phyloP scores from a whole-genome alignment of 306 rosid species.

The Dalbergia cochinchinensis region DNA sequence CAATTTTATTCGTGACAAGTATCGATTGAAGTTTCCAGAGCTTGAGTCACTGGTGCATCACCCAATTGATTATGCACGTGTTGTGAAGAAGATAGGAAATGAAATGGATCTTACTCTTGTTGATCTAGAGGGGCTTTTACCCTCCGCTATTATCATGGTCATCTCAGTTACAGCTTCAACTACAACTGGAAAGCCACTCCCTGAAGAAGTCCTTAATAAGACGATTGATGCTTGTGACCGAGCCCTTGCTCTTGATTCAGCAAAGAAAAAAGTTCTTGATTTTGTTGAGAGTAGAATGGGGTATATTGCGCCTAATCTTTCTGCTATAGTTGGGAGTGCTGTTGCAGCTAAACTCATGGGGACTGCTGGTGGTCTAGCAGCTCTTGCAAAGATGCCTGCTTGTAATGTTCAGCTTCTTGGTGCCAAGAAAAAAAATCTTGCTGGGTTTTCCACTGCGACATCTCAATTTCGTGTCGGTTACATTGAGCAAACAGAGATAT shows the following conservation, averaged over 20 bases:
- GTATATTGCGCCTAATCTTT: conserved; percentile 92
- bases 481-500: conserved; percentile 88
- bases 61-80: conserved; percentile 96
- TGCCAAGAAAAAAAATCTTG: conserved; percentile 91
- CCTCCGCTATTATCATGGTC: conserved; percentile 93
- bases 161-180: conserved; percentile 98
- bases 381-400: conserved; percentile 97
- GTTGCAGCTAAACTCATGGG: conserved; percentile 99
- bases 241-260: conserved; percentile 88
- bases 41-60: conserved; percentile 95
- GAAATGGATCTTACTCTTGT: conserved; percentile 94
- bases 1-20: conserved; percentile 93
- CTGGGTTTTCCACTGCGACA: conserved; percentile 94
- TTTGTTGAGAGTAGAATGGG: conserved; percentile 99
- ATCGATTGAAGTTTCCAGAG: conserved; percentile 93
- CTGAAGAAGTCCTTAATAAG: conserved; percentile 80
- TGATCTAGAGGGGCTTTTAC: conserved; percentile 93
- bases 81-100: conserved; percentile 95
- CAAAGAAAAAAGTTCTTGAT: conserved; percentile 91
- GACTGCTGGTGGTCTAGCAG: conserved; percentile 82
- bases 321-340: conserved; percentile 92
- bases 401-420: conserved; percentile 99
- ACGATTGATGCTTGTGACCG: conserved; percentile 92
- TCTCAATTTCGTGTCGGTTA: conserved; percentile 94
- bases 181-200: conserved; percentile 97